Evolutionary conservation across 129 eudicot genomes (phyloP), one percentile per base, ranked within the genome.

Genomic region (Lactuca sativa): DNA sequence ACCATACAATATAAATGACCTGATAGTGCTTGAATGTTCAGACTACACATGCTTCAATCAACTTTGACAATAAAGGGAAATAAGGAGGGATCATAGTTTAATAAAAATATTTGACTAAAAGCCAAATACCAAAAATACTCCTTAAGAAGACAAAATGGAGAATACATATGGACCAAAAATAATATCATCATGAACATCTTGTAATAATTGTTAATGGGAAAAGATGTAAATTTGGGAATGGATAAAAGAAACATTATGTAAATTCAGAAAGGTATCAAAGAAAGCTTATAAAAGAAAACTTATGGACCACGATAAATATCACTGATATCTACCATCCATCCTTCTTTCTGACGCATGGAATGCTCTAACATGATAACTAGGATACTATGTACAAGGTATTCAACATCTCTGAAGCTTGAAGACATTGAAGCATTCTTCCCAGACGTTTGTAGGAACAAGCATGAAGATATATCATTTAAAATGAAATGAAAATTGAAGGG

Each of bases 261-360:
- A 21, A 21, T 21, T 21, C 21, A 21, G 32, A 41, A 21, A 41
- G 43, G 21, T 14, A 25, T 38, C 40, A 21, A 21, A 21, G 31
- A 70, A 47, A 18, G 47, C 44, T 40, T 13, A 56, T 56, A 56
- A 5, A 10, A 70, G 48, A 58, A 10, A 10, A 18, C 21, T 48
- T 55, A 56, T 61, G 47, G 30, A 34, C 37, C 56, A 30, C 37
- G 62, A 86, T 21, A 21, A 21, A 21, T 21, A 21, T 21, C 21
- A 21, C 21, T 21, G 21, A 21, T 21, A 21, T 21, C 21, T 21
- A 21, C 98, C 98, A 84, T 82, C 98, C 98, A 92, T 66, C 98
- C 98, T 73, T 92, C 98, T 81, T 92, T 92, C 69, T 85, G 92
- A 71, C 98, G 96, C 98, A 92, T 92, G 3, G 98, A 92, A 87